phyloP scores from a whole-genome alignment of 1,284 basidiomycete genomes.

The Xerocomus minutiporus region DNA sequence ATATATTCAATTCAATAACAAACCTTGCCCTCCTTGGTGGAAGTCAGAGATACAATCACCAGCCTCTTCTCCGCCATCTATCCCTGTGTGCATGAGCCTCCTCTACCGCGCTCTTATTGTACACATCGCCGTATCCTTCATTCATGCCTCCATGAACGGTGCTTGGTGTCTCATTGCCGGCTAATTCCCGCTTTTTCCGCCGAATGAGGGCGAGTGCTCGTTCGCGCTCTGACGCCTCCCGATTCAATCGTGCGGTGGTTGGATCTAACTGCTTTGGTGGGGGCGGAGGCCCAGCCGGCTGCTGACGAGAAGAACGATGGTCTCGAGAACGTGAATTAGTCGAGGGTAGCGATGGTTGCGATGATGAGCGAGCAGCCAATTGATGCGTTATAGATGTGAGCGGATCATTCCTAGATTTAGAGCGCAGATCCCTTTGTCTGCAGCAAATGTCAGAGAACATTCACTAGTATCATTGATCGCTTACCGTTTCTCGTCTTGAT shows the following conservation, averaged over 20 bases:
- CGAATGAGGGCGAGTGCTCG: slow-evolving; percentile 66
- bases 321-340: slow-evolving; percentile 5
- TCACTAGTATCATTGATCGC: slow-evolving; percentile 9
- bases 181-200: slow-evolving; percentile 57
- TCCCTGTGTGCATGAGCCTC: slow-evolving; percentile 50
- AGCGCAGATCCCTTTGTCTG: slow-evolving; percentile 58
- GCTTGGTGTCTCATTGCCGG: slow-evolving; percentile 63
- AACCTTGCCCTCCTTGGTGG: neutral
- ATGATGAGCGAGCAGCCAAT: slow-evolving; percentile 40
- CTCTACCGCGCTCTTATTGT: slow-evolving; percentile 64
- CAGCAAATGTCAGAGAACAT: slow-evolving; percentile 4
- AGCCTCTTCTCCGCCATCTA: slow-evolving; percentile 16
- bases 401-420: slow-evolving; percentile 65
- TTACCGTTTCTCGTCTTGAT: slow-evolving; percentile 24
- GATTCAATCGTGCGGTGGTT: slow-evolving; percentile 50
- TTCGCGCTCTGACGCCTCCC: slow-evolving; percentile 69
- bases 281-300: slow-evolving; percentile 14
- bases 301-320: slow-evolving; percentile 9
- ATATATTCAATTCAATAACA: neutral
- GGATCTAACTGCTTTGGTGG: slow-evolving; percentile 37
- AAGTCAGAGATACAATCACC: slow-evolving; percentile 5
- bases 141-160: slow-evolving; percentile 54
- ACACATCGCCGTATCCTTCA: slow-evolving; percentile 63
- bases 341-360: slow-evolving; percentile 8
- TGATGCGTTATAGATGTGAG: slow-evolving; percentile 69